Base-by-base conservation (phyloP, 345 rosid genomes). In the Gossypium anomalum region DNA sequence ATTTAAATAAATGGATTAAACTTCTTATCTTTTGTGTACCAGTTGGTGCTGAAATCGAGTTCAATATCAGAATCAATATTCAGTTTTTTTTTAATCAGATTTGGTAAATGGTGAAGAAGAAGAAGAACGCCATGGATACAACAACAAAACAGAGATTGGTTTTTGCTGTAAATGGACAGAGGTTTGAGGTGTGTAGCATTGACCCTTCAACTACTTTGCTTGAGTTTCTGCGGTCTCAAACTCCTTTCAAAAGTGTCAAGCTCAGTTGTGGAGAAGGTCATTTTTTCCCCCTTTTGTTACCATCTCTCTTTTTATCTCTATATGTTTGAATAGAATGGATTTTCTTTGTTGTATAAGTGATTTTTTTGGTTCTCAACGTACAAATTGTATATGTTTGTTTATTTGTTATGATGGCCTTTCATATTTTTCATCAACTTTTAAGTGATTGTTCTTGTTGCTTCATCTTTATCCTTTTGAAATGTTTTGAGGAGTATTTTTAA, bases 251-350 rank as follows among this genome's bases (percentile, higher is more conserved):
- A 86, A 88, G 96, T 70, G 91, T 85, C 80, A 93, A 93, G 85
- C 98, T 90, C 78, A 71, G 87, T 47, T 93, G 97, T 67, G 93
- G 95, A 62, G 92, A 91, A 90, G 97, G 98, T 87, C 68, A 9
- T 29, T 70, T 38, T 38, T 7, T 52, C 22, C 22, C 16, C 16
- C 27, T 52, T 16, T 59, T 29, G 5, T 3, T 22, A 3, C 12
- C 12, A 3, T 23, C 7, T 25, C 17, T 2, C 15, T 49, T 15
- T 34, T 25, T 25, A 41, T 17, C n/a, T 25, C 3, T 25, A 27
- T 25, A 9, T 57, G 61, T 57, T 20, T 57, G 15, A 57, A 10
- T 57, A 4, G 9, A 57, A 10, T 55, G 22, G 17, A 4, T 19
- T 57, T 56, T 58, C 17, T 23, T 9, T 47, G 51, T 34, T 5